Evolutionary conservation across 345 rosid species (phyloP).

Genomic region (Limnanthes douglasii): DNA sequence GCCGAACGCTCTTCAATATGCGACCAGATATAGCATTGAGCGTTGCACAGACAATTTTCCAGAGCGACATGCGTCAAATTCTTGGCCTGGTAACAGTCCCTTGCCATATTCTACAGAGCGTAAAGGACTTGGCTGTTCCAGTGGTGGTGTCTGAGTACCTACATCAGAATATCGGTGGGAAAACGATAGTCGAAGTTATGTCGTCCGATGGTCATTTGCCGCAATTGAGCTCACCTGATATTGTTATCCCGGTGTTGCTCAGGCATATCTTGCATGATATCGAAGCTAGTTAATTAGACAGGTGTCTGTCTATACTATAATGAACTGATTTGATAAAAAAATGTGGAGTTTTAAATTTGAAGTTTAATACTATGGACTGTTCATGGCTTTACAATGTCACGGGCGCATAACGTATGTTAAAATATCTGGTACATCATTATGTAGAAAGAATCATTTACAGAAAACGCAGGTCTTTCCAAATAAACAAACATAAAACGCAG

Average conservation of each 20-base stretch:
- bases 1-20: constrained; percentile 92
- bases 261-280: constrained; percentile 58
- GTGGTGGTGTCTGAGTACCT: constrained; percentile 66
- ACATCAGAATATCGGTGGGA: constrained; percentile 43
- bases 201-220: constrained; percentile 85
- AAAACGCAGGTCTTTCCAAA: too few relatives aligned
- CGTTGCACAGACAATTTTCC: constrained; percentile 58
- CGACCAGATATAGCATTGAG: constrained; percentile 81
- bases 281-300: too few relatives aligned
- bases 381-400: too few relatives aligned
- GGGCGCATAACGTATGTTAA: too few relatives aligned
- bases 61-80: constrained; percentile 58
- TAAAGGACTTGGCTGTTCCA: constrained; percentile 83
- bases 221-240: constrained; percentile 85
- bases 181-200: constrained; percentile 73
- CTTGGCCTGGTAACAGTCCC: constrained; percentile 53
- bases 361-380: too few relatives aligned
- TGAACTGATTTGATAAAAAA: too few relatives aligned
- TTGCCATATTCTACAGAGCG: constrained; percentile 76
- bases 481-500: too few relatives aligned
- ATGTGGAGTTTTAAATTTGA: too few relatives aligned
- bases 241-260: constrained; percentile 57
- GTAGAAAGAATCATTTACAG: too few relatives aligned
- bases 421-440: too few relatives aligned
- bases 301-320: too few relatives aligned